Conservation (phyloP, 768 basidiomycete genomes). For the Amanita inopinata region DNA sequence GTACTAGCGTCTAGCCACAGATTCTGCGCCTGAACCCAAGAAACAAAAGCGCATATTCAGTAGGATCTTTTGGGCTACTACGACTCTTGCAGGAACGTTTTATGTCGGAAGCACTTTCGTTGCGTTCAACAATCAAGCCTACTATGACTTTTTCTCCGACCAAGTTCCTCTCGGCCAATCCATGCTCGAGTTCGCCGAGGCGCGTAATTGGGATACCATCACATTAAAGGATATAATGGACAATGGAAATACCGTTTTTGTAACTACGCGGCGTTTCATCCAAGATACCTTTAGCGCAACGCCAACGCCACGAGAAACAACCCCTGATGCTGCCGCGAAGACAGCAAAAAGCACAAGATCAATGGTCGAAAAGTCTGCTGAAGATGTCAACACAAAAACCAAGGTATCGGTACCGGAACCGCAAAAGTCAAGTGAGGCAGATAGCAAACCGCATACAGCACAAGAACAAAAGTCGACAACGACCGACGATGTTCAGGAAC, state of each 20-base stretch:
- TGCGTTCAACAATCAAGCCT: slow-evolving; percentile 66
- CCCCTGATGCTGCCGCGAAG: slow-evolving; percentile 23
- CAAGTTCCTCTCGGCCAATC: slow-evolving; percentile 69
- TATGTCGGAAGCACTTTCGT: slow-evolving; percentile 76
- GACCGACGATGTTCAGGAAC: slow-evolving; percentile 55
- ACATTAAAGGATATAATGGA: slow-evolving; percentile 52
- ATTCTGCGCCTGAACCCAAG: slow-evolving; percentile 36
- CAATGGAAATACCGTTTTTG: slow-evolving; percentile 38
- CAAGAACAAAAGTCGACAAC: slow-evolving; percentile 39
- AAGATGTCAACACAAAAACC: slow-evolving; percentile 40
- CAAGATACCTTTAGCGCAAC: slow-evolving; percentile 39
- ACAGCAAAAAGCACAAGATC: slow-evolving; percentile 31
- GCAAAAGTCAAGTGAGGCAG: slow-evolving; percentile 14
- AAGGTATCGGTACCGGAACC: slow-evolving; percentile 10
- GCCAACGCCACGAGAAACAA: slow-evolving; percentile 21
- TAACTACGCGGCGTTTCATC: slow-evolving; percentile 40
- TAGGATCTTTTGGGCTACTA: slow-evolving; percentile 56
- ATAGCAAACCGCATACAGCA: slow-evolving; percentile 32
- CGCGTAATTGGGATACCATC: slow-evolving; percentile 67
- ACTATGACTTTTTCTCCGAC: slow-evolving; percentile 81
- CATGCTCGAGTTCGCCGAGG: slow-evolving; percentile 76
- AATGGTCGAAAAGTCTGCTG: slow-evolving; percentile 31
- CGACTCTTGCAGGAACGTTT: slow-evolving; percentile 62
- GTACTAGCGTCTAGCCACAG: slow-evolving; percentile 58
- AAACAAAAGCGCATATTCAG: slow-evolving; percentile 49